Percentiles rank a stretch among this genome's conserved stretches.
These are phyloP conservation scores for Phialophora tarda DNA, from an alignment of 2,329 filamentous ascomycete species.

Conservation along the genomic window DNA sequence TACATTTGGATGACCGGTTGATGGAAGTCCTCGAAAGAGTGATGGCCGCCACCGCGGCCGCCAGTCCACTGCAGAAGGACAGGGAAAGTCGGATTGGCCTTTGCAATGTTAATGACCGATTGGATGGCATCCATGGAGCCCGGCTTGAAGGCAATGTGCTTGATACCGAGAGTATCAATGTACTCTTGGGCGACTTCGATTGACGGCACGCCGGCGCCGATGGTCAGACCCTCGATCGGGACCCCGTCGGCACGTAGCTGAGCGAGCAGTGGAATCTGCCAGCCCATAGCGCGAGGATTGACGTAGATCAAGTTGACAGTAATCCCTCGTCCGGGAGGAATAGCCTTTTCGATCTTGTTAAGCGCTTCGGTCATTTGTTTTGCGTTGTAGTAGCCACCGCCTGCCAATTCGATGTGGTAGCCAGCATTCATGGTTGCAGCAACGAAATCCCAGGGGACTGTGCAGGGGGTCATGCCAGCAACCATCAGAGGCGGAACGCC, in stretches of 20 bases:
- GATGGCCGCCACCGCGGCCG: constrained; percentile 89
- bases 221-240: constrained; percentile 88
- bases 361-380: constrained; percentile 83
- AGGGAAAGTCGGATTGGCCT: constrained; percentile 92
- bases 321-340: constrained; percentile 85
- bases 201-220: constrained; percentile 90
- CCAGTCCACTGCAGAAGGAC: constrained; percentile 94
- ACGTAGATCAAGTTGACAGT: constrained; percentile 91
- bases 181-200: constrained; percentile 93
- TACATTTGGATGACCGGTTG: constrained; percentile 92
- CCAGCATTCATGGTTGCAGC: constrained; percentile 91
- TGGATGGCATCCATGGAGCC: constrained; percentile 88
- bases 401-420: constrained; percentile 90
- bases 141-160: constrained; percentile 94
- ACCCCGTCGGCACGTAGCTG: constrained; percentile 82
- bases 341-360: constrained; percentile 80
- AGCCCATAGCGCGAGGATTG: constrained; percentile 84
- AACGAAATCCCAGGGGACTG: constrained; percentile 89
- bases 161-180: constrained; percentile 87
- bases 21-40: constrained; percentile 95
- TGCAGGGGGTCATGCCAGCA: constrained; percentile 90
- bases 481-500: constrained; percentile 88
- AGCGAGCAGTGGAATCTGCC: constrained; percentile 86
- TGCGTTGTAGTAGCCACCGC: constrained; percentile 85
- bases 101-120: constrained; percentile 87